Base-by-base conservation (phyloP, 257 asterid species). In the Striga asiatica region DNA sequence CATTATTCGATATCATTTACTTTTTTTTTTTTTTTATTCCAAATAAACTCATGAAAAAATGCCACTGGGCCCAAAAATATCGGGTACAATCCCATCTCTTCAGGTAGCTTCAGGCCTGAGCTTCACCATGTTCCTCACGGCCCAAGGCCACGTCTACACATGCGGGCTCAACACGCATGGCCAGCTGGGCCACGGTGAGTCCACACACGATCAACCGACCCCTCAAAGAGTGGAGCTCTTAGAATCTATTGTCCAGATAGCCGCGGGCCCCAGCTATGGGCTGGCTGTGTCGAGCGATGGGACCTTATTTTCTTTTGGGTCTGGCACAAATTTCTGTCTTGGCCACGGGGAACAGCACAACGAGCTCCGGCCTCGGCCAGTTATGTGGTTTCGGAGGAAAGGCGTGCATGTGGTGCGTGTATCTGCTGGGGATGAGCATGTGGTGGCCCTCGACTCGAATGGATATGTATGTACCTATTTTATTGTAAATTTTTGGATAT, bases 381-480 rank as follows among this genome's bases (percentile, higher is more conserved):
- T 86, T 49, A 77, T 67, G 54, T 68, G 72, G 10, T 81, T 86
- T 51, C 75, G 68, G 76, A 77, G 88, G 78, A 78, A 74, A 66
- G 81, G 92, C 9, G 62, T 79, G 58, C 76, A 78, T 32, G 64
- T 83, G 34, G 64, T 80, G 55, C 84, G 84, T 34, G 94, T 78
- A 17, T 86, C 86, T 64, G 94, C 96, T 60, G 96, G 86, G 2
- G 88, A 83, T 59, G 96, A 86, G 58, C 96, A 86, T 72, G 96
- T 76, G 34, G 92, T 83, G 61, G 96, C 88, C 66, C 94, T 86
- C 43, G 96, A 86, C 77, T 83, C 92, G 43, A 73, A 69, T 62
- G 94, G 96, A 69, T 69, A 73, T 56, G 96, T 86, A 75, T 64
- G 54, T 63, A 53, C 56, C 16, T 50, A 13, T 34, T 34, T 4